Percentiles rank a stretch among this genome's conserved stretches.
These are phyloP conservation scores for Aspergillus sp. DNA, from an alignment of 2,329 filamentous ascomycete genomes.

Conservation along the genomic window DNA sequence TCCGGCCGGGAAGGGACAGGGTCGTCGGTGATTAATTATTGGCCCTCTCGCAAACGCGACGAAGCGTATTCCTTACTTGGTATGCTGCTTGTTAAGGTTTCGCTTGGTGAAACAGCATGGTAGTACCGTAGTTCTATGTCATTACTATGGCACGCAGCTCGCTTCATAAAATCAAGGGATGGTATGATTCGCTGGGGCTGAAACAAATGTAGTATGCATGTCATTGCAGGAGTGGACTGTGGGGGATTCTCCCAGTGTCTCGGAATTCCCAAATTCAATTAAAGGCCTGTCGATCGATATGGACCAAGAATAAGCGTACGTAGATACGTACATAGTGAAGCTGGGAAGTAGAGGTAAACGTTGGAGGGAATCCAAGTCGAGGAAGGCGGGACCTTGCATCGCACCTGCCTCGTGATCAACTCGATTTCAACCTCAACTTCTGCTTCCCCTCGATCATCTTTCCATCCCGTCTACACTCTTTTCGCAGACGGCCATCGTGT, in stretches of 20 bases:
- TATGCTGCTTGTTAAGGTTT: not conserved
- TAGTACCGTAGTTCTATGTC: too few species aligned
- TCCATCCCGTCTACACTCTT: not conserved
- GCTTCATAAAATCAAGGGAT: not conserved
- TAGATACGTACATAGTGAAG: too few species aligned
- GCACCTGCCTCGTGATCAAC: not conserved
- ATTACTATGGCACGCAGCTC: too few species aligned
- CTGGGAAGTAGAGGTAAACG: too few species aligned
- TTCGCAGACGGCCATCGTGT: not conserved
- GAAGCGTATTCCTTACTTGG: not conserved
- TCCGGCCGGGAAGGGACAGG: too few species aligned
- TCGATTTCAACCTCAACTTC: not conserved
- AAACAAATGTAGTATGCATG: conserved; percentile 1
- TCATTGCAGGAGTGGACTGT: conserved; percentile 1
- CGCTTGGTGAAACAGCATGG: conserved; percentile 2
- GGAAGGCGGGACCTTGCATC: not conserved
- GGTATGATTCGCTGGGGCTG: not conserved
- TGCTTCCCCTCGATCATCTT: not conserved
- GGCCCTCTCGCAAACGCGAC: not conserved
- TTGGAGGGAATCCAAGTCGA: not conserved
- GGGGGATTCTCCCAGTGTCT: not conserved
- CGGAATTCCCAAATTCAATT: not conserved
- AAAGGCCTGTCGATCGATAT: not conserved
- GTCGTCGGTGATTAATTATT: too few species aligned
- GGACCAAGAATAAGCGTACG: too few species aligned